phyloP scores from a whole-genome alignment of 257 asterid species.

The Solanum dulcamara region DNA sequence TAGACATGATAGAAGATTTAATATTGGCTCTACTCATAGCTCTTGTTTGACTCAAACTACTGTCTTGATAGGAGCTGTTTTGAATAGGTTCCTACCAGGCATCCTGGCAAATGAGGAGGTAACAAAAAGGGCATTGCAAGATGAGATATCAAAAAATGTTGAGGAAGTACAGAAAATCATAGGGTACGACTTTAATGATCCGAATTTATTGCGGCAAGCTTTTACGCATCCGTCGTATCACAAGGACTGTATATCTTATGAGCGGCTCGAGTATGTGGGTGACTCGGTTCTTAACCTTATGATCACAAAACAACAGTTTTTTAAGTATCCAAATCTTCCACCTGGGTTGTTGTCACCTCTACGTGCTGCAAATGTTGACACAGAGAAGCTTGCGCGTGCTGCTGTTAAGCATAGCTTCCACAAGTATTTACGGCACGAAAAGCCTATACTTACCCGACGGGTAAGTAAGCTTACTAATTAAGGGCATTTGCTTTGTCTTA shows the following conservation, averaged over 20 bases:
- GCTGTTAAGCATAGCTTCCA: slow-evolving; percentile 60
- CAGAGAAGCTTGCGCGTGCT: slow-evolving; percentile 85
- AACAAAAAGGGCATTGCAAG: slow-evolving; percentile 8
- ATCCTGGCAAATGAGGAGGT: slow-evolving; percentile 9
- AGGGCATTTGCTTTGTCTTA: background rate
- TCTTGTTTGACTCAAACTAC: background rate
- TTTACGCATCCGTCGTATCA: slow-evolving; percentile 59
- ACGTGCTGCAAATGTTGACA: slow-evolving; percentile 89
- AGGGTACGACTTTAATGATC: slow-evolving; percentile 52
- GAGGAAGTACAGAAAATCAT: slow-evolving; percentile 56
- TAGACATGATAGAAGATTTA: background rate
- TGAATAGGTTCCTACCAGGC: slow-evolving; percentile 29
- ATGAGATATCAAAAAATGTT: slow-evolving; percentile 18
- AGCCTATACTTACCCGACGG: slow-evolving; percentile 28
- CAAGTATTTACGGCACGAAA: slow-evolving; percentile 42
- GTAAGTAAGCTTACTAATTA: slow-evolving; percentile 17
- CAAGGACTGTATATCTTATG: slow-evolving; percentile 41
- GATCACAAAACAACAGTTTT: slow-evolving; percentile 54
- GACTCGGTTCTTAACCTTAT: slow-evolving; percentile 65
- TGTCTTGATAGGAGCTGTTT: slow-evolving; percentile 33
- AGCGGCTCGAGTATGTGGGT: slow-evolving; percentile 70
- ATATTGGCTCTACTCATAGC: background rate
- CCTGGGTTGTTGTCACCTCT: slow-evolving; percentile 71
- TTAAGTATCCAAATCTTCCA: slow-evolving; percentile 47
- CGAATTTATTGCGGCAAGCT: slow-evolving; percentile 44